These are phyloP conservation scores for Petunia secreta DNA, from an alignment of 257 asterid species.

Conservation along the genomic window DNA sequence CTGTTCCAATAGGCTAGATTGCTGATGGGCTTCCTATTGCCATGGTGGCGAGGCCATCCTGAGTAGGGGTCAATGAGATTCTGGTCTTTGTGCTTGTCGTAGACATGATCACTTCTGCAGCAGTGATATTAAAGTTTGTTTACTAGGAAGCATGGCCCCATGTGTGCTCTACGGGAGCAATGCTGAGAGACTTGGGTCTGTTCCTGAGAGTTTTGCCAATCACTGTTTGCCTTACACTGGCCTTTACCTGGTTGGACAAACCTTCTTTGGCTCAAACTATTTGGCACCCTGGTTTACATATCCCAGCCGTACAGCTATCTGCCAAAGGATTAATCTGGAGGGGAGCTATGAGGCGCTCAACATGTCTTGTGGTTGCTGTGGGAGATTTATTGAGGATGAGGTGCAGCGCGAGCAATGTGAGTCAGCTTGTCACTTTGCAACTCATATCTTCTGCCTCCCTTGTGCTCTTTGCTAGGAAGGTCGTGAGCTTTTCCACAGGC, in stretches of 20 bases:
- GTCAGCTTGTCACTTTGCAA: conserved; percentile 73
- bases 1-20: conserved; percentile 64
- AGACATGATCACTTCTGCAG: conserved; percentile 52
- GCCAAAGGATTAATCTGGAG: conserved; percentile 85
- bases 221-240: conserved; percentile 94
- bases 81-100: conserved; percentile 48
- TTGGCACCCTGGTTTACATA: conserved; percentile 90
- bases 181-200: conserved; percentile 77
- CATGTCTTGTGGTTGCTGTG: conserved; percentile 76
- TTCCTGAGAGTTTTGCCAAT: conserved; percentile 67
- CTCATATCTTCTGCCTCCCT: conserved; percentile 79
- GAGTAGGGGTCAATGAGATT: conserved; percentile 49
- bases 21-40: conserved; percentile 71
- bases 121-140: conserved; percentile 62
- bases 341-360: conserved; percentile 80
- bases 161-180: conserved; percentile 92
- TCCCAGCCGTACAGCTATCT: conserved; percentile 80
- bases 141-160: conserved; percentile 84
- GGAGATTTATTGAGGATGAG: conserved; percentile 64
- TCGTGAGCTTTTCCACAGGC: conserved; percentile 93
- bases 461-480: conserved; percentile 98
- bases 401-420: conserved; percentile 83
- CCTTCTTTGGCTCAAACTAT: conserved; percentile 74
- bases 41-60: conserved; percentile 40
- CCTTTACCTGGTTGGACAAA: conserved; percentile 71